Evolutionary conservation across 345 rosid species (phyloP).

Genomic region (Stellera chamaejasme): DNA sequence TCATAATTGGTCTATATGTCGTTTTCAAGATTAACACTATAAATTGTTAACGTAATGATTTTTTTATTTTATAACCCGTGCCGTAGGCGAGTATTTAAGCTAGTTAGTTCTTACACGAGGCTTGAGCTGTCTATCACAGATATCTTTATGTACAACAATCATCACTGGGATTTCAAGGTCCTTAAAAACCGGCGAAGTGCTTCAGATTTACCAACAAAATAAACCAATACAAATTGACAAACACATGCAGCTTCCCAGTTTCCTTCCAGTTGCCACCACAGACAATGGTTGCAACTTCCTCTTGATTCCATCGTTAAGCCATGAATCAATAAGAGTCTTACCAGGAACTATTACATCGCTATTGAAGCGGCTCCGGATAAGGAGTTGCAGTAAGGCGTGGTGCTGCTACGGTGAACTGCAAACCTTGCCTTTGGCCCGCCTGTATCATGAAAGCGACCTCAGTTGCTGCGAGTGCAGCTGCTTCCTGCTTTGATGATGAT

Average conservation of each 20-base stretch:
- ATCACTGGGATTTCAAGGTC: no score
- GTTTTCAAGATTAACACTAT: no score
- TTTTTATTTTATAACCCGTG: no score
- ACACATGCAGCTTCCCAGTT: constrained; percentile 3
- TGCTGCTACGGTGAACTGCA: constrained; percentile 64
- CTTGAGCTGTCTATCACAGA: no score
- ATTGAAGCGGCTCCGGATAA: constrained; percentile 39
- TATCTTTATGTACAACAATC: no score
- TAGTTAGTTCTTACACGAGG: no score
- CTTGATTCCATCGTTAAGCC: constrained; percentile 3
- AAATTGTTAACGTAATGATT: no score
- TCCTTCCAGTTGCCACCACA: background rate
- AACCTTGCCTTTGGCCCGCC: constrained; percentile 63
- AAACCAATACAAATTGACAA: background rate
- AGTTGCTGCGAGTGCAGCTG: constrained; percentile 72
- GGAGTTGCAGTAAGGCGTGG: constrained; percentile 43
- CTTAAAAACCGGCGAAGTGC: no score
- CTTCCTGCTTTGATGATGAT: constrained; percentile 52
- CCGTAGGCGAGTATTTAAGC: no score
- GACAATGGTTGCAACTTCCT: constrained; percentile 3
- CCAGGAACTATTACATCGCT: background rate
- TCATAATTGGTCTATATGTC: no score
- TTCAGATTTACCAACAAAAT: no score
- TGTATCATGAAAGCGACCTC: constrained; percentile 92
- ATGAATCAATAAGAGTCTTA: constrained; percentile 3